phyloP scores from a whole-genome alignment of 306 rosid species.

The Acacia confusa region DNA sequence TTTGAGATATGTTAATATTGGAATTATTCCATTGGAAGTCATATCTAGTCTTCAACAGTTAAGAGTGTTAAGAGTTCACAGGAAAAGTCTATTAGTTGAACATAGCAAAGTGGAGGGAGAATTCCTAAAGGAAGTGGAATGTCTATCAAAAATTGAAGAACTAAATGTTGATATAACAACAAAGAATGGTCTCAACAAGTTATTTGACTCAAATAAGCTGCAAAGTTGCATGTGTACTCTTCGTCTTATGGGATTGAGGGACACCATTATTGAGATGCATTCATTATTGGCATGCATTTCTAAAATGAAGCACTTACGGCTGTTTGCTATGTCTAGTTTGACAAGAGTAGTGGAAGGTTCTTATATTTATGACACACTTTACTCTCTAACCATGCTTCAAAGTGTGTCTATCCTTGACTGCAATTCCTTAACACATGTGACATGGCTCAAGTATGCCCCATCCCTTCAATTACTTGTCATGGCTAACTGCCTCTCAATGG shows the following conservation, averaged over 20 bases:
- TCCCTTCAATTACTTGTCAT: background rate
- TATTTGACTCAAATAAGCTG: background rate
- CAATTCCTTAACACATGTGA: background rate
- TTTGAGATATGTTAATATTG: rapidly evolving
- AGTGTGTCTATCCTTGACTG: rapidly evolving
- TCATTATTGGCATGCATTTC: background rate
- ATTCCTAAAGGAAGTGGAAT: background rate
- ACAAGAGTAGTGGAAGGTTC: background rate
- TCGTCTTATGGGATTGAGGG: rapidly evolving
- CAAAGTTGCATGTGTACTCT: background rate
- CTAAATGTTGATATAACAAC: background rate
- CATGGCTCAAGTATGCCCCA: background rate
- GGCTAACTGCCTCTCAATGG: rapidly evolving
- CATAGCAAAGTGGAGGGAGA: too few relatives aligned
- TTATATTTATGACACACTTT: background rate
- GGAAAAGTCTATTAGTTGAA: rapidly evolving
- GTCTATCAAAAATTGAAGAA: background rate
- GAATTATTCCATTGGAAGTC: background rate
- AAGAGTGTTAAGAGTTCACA: background rate
- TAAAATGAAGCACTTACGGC: background rate
- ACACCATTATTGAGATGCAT: background rate
- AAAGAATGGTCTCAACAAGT: background rate
- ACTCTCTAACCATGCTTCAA: background rate
- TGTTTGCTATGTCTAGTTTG: rapidly evolving
- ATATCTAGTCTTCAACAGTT: background rate